Evolutionary conservation across 495 filamentous ascomycete species (phyloP).

Genomic region (Penicillium bovifimosum): DNA sequence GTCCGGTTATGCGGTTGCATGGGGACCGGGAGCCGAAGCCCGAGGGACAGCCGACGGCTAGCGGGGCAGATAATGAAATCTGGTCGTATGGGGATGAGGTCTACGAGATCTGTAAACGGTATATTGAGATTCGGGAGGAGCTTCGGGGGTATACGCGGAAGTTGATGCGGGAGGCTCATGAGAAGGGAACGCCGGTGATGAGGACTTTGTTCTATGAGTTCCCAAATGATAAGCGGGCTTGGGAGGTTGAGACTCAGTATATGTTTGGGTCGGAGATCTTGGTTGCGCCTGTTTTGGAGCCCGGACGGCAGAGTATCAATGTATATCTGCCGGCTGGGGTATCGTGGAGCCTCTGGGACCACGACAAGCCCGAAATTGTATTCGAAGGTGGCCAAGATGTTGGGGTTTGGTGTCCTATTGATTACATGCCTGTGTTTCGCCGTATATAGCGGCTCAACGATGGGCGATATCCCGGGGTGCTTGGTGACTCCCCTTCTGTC

Average conservation of each 20-base stretch:
- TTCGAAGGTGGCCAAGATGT: constrained; percentile 34
- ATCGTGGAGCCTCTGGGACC: constrained; percentile 39
- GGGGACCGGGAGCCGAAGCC: constrained; percentile 52
- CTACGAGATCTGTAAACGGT: constrained; percentile 51
- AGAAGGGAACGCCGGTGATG: constrained; percentile 51
- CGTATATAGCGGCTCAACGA: background rate
- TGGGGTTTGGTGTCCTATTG: constrained; percentile 42
- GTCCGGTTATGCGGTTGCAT: constrained; percentile 55
- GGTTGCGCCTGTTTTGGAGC: constrained; percentile 43
- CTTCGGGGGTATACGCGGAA: constrained; percentile 45
- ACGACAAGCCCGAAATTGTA: constrained; percentile 14
- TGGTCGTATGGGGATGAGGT: constrained; percentile 54
- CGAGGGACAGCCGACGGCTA: constrained; percentile 30
- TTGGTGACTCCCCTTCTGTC: background rate
- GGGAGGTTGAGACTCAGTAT: constrained; percentile 50
- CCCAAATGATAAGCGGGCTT: constrained; percentile 41
- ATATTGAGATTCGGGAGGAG: constrained; percentile 47
- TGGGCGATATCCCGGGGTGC: too few species aligned
- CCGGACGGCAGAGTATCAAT: constrained; percentile 33
- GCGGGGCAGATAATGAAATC: constrained; percentile 51
- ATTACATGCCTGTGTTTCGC: constrained; percentile 46
- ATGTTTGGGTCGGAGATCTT: constrained; percentile 52
- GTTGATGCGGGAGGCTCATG: constrained; percentile 50
- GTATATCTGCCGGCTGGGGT: constrained; percentile 46
- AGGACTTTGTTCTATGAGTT: constrained; percentile 54